Evolutionary conservation across 2,329 filamentous ascomycete genomes (phyloP), one percentile per base, ranked within the genome.

Genomic region (Colletotrichum orbiculare): DNA sequence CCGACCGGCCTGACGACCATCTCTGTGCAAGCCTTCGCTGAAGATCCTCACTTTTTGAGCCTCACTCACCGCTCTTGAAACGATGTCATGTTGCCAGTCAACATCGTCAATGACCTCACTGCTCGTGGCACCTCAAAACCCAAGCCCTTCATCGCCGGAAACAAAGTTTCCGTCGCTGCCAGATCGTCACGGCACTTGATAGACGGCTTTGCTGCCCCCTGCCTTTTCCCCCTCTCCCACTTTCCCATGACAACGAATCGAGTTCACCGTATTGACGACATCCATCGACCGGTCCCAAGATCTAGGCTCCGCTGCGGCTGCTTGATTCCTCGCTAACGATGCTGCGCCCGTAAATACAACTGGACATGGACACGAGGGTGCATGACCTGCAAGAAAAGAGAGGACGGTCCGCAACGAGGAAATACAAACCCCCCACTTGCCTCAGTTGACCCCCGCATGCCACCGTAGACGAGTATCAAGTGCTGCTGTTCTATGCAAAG

Each of bases 261-360:
- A 25, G 25, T 25, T 25, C 25, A 25, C 25, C 25, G 25, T 25
- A 25, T 25, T 5, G 4, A 25, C 45, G 38, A 57, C 35, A n/a
- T 17, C 54, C 17, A 50, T 45, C 33, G 25, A 12, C 35, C 52
- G 56, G 57, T 37, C 50, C 17, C 15, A 61, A 61, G 46, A 65
- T 65, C 57, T 65, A 43, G 62, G 17, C 41, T 65, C 62, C 62
- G 62, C 45, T 11, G 45, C 52, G 34, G 13, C 43, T 9, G 34
- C 56, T 11, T 53, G 37, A 25, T 8, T 59, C 25, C 47, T 63
- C 54, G 47, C 60, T 53, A 48, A 60, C 4, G 25, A 57, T 6
- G 33, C 54, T 57, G 45, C 54, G 54, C 54, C 54, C 45, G 45
- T 57, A 34, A 35, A 49, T 11, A 38, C 35, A 25, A 35, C 38